Evolutionary conservation across 257 asterid genomes (phyloP).

Genomic region (Haberlea rhodopensis): DNA sequence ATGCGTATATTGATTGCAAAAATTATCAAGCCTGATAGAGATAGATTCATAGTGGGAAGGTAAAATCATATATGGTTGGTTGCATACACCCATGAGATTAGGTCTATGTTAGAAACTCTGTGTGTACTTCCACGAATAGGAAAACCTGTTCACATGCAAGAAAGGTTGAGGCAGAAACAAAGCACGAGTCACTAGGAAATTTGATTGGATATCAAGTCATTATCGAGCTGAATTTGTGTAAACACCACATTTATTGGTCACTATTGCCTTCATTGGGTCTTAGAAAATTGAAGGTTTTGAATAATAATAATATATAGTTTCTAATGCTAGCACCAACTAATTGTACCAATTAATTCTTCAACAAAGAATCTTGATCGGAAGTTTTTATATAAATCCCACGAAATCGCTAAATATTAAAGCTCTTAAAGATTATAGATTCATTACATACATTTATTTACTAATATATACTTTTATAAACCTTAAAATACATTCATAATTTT

Average conservation of each 20-base stretch:
- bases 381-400: slow-evolving; percentile 18
- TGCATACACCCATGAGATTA: background rate
- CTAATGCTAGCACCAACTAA: background rate
- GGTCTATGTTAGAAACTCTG: background rate
- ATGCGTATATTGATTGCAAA: too few species aligned
- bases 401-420: too few species aligned
- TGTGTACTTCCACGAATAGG: slow-evolving; percentile 15
- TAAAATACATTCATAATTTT: too few species aligned
- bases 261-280: slow-evolving; percentile 17
- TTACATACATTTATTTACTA: too few species aligned
- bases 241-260: slow-evolving; percentile 35
- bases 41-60: too few species aligned
- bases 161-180: slow-evolving; percentile 18
- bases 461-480: too few species aligned
- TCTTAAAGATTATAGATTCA: too few species aligned
- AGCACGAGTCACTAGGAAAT: slow-evolving; percentile 29
- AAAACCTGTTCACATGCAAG: slow-evolving; percentile 35
- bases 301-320: too few species aligned
- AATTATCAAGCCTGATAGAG: too few species aligned
- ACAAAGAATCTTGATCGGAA: background rate
- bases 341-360: background rate
- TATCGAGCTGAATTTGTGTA: slow-evolving; percentile 36
- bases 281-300: background rate
- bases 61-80: background rate
- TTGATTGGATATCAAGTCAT: slow-evolving; percentile 27